Percentiles rank a stretch among this genome's conserved stretches.
phyloP scores from a whole-genome alignment of 257 asterid genomes.

The Orobanche coerulescens region DNA sequence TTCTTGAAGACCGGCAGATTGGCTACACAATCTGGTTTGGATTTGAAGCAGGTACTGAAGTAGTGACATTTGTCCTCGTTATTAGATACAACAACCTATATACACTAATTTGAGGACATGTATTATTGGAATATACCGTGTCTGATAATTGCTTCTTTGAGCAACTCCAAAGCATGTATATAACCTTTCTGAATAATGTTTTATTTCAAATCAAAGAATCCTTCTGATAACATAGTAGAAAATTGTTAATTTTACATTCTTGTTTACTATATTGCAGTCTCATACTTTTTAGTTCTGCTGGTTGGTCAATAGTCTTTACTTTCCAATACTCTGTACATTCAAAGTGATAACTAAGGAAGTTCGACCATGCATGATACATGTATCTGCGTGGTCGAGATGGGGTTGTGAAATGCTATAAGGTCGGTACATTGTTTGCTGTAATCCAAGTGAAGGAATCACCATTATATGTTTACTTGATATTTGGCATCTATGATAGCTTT shows the following conservation, averaged over 20 bases:
- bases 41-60: slow-evolving; percentile 79
- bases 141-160: not conserved
- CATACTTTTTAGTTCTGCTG: not conserved
- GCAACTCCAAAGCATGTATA: not conserved
- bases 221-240: not conserved
- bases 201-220: not conserved
- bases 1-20: slow-evolving; percentile 83
- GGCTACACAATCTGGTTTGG: slow-evolving; percentile 69
- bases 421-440: not conserved
- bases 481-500: not conserved
- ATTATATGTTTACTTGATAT: not conserved
- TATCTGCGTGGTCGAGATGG: slow-evolving; percentile 1
- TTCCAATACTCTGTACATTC: not conserved
- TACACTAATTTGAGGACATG: not conserved
- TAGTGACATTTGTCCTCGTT: slow-evolving; percentile 11
- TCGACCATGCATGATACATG: not conserved
- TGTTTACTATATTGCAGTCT: not conserved
- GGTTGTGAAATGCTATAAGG: not conserved
- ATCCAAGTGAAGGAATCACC: not conserved
- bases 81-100: not conserved
- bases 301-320: slow-evolving; percentile 1
- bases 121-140: not conserved
- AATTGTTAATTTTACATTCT: not conserved
- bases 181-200: not conserved
- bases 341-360: not conserved